These are phyloP conservation scores for Lichtheimia ornata DNA, from an alignment of 371 early-diverging fungal species.

Conservation along the genomic window DNA sequence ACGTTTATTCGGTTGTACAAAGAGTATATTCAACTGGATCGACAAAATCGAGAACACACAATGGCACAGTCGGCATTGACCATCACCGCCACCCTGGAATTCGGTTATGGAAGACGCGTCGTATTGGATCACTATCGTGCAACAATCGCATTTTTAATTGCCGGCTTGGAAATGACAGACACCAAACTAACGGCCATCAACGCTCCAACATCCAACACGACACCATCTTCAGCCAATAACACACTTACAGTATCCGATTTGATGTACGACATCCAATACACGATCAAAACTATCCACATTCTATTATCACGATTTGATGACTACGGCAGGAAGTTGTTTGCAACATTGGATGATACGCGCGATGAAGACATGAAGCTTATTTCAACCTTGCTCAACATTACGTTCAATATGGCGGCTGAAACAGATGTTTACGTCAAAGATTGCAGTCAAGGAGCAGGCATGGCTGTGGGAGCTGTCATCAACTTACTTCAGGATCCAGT, in stretches of 20 bases:
- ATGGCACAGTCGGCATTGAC: slow-evolving; percentile 42
- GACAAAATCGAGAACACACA: slow-evolving; percentile 15
- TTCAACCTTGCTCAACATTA: slow-evolving; percentile 16
- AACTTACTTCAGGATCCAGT: slow-evolving; percentile 28
- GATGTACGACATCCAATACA: slow-evolving; percentile 44
- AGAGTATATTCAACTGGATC: slow-evolving; percentile 21
- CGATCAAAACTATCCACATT: slow-evolving; percentile 39
- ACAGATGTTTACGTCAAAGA: slow-evolving; percentile 41
- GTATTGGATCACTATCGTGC: neutral
- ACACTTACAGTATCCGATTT: slow-evolving; percentile 17
- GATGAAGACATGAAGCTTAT: slow-evolving; percentile 20
- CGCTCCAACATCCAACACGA: neutral
- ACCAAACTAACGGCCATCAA: neutral
- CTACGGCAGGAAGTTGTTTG: slow-evolving; percentile 10
- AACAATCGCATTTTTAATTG: neutral
- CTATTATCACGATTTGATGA: slow-evolving; percentile 36
- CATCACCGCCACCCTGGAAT: slow-evolving; percentile 42
- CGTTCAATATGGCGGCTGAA: slow-evolving; percentile 34
- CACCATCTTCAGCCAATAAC: neutral
- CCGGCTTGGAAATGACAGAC: neutral
- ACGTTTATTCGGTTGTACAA: slow-evolving; percentile 18
- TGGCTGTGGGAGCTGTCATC: slow-evolving; percentile 44
- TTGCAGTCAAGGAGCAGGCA: slow-evolving; percentile 50
- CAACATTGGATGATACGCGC: slow-evolving; percentile 3
- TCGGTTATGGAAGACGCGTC: slow-evolving; percentile 11